Percentiles rank a stretch among this genome's conserved stretches.
Evolutionary conservation across 345 rosid genomes (phyloP).

Genomic region (Pelargonium nanum): DNA sequence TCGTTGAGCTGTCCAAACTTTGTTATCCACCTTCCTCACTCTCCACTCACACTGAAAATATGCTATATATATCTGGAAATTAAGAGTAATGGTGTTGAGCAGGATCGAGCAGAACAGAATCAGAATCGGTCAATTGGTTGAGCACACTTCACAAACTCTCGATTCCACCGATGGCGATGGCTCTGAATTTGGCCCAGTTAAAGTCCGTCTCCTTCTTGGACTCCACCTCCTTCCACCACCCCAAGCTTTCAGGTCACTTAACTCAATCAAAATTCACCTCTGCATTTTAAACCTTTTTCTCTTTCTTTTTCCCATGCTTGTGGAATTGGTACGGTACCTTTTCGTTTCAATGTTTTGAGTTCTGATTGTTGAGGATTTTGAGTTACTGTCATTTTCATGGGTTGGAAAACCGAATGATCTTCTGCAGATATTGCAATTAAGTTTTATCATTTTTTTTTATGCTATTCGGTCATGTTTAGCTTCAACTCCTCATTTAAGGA

Average conservation of each 20-base stretch:
- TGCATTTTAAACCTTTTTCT: too few relatives aligned
- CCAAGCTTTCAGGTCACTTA: conserved; percentile 30
- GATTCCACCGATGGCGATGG: conserved; percentile 25
- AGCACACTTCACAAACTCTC: neutral
- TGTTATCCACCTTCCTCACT: too few relatives aligned
- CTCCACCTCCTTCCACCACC: conserved; percentile 31
- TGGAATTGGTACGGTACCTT: too few relatives aligned
- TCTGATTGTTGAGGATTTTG: neutral
- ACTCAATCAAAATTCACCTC: too few relatives aligned
- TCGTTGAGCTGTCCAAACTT: too few relatives aligned
- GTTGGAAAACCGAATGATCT: neutral
- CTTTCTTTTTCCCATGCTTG: neutral
- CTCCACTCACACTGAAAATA: too few relatives aligned
- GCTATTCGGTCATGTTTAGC: too few relatives aligned
- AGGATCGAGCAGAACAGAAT: neutral
- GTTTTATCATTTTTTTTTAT: too few relatives aligned
- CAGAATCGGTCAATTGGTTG: neutral
- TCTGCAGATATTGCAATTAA: neutral
- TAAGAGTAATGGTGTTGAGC: too few relatives aligned
- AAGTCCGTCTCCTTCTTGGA: conserved; percentile 56
- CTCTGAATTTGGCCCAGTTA: conserved; percentile 60
- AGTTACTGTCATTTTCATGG: too few relatives aligned
- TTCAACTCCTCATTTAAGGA: neutral
- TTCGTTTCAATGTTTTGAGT: too few relatives aligned
- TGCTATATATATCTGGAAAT: too few relatives aligned